These are phyloP conservation scores for Rhodotorula paludigena DNA, from an alignment of 768 basidiomycete species.

Conservation along the genomic window DNA sequence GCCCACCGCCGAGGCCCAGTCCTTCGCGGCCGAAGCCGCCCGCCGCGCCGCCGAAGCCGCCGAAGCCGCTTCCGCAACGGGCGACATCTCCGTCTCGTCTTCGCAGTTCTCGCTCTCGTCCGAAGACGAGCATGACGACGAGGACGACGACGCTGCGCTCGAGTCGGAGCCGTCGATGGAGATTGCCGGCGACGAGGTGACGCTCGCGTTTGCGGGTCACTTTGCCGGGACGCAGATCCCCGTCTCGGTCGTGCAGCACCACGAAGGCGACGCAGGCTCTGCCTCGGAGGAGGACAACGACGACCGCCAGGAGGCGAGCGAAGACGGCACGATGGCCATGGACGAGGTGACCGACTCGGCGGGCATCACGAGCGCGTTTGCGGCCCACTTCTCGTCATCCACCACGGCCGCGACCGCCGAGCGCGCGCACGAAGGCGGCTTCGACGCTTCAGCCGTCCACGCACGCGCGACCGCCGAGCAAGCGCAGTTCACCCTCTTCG, in stretches of 20 bases:
- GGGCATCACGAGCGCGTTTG: conserved; percentile 21
- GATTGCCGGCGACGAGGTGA: conserved; percentile 32
- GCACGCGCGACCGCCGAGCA: background rate
- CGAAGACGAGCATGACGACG: background rate
- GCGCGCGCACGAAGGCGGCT: background rate
- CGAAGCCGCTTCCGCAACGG: conserved; percentile 2
- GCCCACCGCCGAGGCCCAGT: conserved; percentile 30
- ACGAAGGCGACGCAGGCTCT: too few species aligned
- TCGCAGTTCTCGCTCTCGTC: background rate
- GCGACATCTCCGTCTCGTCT: conserved; percentile 8
- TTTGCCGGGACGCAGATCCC: conserved; percentile 29
- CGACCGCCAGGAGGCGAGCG: conserved; percentile 2
- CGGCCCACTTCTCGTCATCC: background rate
- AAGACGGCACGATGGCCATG: conserved; percentile 29
- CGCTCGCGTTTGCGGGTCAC: conserved; percentile 31
- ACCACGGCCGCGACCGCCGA: background rate
- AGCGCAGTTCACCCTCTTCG: conserved; percentile 3
- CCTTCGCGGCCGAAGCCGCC: background rate
- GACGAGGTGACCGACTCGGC: conserved; percentile 28
- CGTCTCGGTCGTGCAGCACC: background rate
- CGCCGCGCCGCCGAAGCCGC: background rate
- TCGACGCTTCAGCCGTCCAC: background rate
- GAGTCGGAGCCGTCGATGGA: conserved; percentile 31
- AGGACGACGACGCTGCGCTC: background rate
- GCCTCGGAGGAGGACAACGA: conserved; percentile 9